Conservation (phyloP, 2,329 filamentous ascomycete genomes). For the Fusarium zealandicum region DNA sequence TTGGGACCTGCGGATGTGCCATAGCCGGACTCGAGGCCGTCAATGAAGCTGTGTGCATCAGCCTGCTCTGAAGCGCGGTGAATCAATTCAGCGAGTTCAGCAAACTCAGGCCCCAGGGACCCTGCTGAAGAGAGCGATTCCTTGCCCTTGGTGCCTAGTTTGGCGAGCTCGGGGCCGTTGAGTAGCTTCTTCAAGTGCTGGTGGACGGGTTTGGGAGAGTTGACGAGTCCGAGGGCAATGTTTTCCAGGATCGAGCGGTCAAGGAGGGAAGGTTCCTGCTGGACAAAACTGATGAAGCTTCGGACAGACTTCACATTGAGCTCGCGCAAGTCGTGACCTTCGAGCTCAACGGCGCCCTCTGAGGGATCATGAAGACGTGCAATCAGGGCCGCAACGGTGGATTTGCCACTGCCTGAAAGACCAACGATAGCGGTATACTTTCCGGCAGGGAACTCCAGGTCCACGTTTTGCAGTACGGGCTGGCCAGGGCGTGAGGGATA, state of each 20-base stretch:
- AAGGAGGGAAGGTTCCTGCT: conserved; percentile 54
- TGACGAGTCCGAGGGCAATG: conserved; percentile 53
- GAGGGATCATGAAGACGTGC: conserved; percentile 65
- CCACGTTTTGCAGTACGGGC: conserved; percentile 51
- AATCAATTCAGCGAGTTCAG: conserved; percentile 58
- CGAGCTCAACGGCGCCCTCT: conserved; percentile 54
- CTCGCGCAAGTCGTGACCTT: conserved; percentile 54
- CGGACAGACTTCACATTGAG: conserved; percentile 55
- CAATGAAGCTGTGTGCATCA: conserved; percentile 64
- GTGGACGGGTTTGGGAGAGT: conserved; percentile 49
- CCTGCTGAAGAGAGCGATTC: conserved; percentile 55
- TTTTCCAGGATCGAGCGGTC: conserved; percentile 57
- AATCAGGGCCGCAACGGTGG: conserved; percentile 61
- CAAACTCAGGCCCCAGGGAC: conserved; percentile 48
- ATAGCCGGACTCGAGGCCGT: conserved; percentile 60
- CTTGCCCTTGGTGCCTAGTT: conserved; percentile 58
- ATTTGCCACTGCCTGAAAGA: conserved; percentile 63
- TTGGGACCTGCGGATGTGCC: conserved; percentile 60
- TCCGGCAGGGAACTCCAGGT: conserved; percentile 55
- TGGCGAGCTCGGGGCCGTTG: conserved; percentile 55
- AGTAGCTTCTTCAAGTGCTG: conserved; percentile 53
- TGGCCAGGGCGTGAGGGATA: conserved; percentile 54
- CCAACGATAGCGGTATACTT: conserved; percentile 64
- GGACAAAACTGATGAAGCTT: conserved; percentile 52
- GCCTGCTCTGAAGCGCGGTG: conserved; percentile 63